Evolutionary conservation across 2,329 filamentous ascomycete genomes (phyloP).

Genomic region (Bretziella fagacearum): DNA sequence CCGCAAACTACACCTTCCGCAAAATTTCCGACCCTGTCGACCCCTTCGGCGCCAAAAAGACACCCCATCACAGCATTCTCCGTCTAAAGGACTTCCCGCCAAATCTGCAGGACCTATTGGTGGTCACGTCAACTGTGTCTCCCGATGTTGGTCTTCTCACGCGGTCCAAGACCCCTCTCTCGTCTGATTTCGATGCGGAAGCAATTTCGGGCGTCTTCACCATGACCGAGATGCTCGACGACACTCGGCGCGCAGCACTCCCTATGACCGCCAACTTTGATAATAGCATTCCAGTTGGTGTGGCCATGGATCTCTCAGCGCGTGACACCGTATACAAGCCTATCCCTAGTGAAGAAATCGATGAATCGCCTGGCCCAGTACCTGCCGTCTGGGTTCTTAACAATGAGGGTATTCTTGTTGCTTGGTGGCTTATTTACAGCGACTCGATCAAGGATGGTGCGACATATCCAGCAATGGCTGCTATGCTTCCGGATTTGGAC

Average conservation of each 20-base stretch:
- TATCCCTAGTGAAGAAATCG: slow-evolving; percentile 56
- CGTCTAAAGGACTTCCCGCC: slow-evolving; percentile 69
- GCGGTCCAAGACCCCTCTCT: slow-evolving; percentile 51
- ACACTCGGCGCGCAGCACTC: slow-evolving; percentile 57
- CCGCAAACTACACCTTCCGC: slow-evolving; percentile 49
- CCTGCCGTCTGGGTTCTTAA: slow-evolving; percentile 76
- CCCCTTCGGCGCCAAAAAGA: slow-evolving; percentile 47
- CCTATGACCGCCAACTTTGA: slow-evolving; percentile 45
- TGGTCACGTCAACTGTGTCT: slow-evolving; percentile 66
- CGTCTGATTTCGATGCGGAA: slow-evolving; percentile 40
- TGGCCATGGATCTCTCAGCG: slow-evolving; percentile 68
- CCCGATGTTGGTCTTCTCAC: slow-evolving; percentile 66
- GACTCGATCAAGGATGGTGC: slow-evolving; percentile 63
- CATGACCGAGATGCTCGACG: slow-evolving; percentile 53
- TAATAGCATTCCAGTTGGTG: slow-evolving; percentile 65
- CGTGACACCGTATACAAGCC: slow-evolving; percentile 64
- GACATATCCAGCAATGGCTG: slow-evolving; percentile 53
- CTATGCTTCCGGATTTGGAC: slow-evolving; percentile 24
- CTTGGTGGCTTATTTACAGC: slow-evolving; percentile 86
- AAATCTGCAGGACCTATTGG: slow-evolving; percentile 60
- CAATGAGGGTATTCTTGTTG: slow-evolving; percentile 66
- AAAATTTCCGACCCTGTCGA: slow-evolving; percentile 59
- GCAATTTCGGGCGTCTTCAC: slow-evolving; percentile 53
- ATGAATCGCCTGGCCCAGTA: slow-evolving; percentile 61
- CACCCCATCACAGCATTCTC: slow-evolving; percentile 61